Evolutionary conservation across 116 monocot species (phyloP), one percentile per base, ranked within the genome.

Genomic region (Iris pallida): DNA sequence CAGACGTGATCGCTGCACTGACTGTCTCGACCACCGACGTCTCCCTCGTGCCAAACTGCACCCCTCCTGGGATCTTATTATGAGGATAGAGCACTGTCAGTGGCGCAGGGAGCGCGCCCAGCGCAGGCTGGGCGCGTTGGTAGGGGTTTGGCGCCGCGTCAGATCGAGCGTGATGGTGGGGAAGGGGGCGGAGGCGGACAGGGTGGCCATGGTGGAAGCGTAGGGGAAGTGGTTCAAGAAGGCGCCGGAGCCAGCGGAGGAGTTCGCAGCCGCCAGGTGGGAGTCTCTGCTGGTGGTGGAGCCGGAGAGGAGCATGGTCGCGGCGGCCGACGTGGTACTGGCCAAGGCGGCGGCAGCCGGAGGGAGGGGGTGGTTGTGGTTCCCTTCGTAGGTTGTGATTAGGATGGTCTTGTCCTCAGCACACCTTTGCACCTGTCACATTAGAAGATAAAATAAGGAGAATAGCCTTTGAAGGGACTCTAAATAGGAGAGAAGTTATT

Each of bases 131-230:
- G 5, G 44, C 59, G 41, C 63, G 66, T 4, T 45, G 75, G 78
- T 47, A 55, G 61, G 69, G 45, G 7, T 10, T 13, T 5, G 79
- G 62, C 41, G 43, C 47, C 78, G 80, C 0, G 89, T 89, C 6
- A 85, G 80, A 73, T 89, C 85, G 58, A 89, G 85, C 19, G 85
- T 82, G 75, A 89, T 71, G 60, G 89, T 89, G 14, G 89, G 89
- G 78, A 89, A 89, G 0, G 89, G 89, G 8, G 80, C 80, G 5
- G 84, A 84, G 71, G 88, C 79, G 18, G 88, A 82, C 59, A 88
- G 60, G 46, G 84, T 65, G 20, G 84, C 82, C 82, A 81, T 64
- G 76, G 81, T 64, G 68, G 83, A 79, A 9, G 79, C 65, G 62
- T 73, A 79, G 60, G 86, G 77, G 8, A 65, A 8, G 15, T 69